phyloP scores from a whole-genome alignment of 352 stramenopile genomes.

The Elongisporangium anandrum region DNA sequence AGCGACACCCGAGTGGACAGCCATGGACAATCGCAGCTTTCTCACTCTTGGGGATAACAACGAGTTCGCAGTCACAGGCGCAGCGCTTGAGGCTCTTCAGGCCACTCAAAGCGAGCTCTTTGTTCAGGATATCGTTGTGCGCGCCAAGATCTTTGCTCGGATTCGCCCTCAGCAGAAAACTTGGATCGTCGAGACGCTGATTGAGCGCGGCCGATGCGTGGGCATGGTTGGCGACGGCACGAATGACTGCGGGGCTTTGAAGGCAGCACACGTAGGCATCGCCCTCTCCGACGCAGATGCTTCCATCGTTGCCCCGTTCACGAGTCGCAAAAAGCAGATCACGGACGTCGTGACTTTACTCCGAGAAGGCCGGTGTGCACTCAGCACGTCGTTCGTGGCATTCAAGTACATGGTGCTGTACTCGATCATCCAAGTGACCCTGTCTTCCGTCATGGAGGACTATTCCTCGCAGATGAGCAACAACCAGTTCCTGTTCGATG shows the following conservation, averaged over 20 bases:
- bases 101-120: slow-evolving; percentile 24
- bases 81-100: slow-evolving; percentile 46
- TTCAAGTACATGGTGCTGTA: slow-evolving; percentile 94
- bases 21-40: slow-evolving; percentile 41
- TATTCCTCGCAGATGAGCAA: slow-evolving; percentile 67
- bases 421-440: slow-evolving; percentile 81
- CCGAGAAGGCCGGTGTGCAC: slow-evolving; percentile 83
- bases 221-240: slow-evolving; percentile 73
- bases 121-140: slow-evolving; percentile 46
- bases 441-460: slow-evolving; percentile 63
- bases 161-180: slow-evolving; percentile 75
- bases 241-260: slow-evolving; percentile 90
- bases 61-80: slow-evolving; percentile 64
- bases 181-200: slow-evolving; percentile 74
- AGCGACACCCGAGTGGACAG: slow-evolving; percentile 22
- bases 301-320: slow-evolving; percentile 91
- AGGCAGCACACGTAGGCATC: slow-evolving; percentile 88
- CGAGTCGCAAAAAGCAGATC: slow-evolving; percentile 79
- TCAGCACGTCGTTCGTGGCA: slow-evolving; percentile 84
- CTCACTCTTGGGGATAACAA: slow-evolving; percentile 45
- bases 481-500: slow-evolving; percentile 77
- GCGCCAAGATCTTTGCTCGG: slow-evolving; percentile 67
- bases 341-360: slow-evolving; percentile 81
- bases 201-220: slow-evolving; percentile 41
- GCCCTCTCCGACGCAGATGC: slow-evolving; percentile 87